phyloP scores from a whole-genome alignment of 208 protist species.

The Leishmania aethiopica region DNA sequence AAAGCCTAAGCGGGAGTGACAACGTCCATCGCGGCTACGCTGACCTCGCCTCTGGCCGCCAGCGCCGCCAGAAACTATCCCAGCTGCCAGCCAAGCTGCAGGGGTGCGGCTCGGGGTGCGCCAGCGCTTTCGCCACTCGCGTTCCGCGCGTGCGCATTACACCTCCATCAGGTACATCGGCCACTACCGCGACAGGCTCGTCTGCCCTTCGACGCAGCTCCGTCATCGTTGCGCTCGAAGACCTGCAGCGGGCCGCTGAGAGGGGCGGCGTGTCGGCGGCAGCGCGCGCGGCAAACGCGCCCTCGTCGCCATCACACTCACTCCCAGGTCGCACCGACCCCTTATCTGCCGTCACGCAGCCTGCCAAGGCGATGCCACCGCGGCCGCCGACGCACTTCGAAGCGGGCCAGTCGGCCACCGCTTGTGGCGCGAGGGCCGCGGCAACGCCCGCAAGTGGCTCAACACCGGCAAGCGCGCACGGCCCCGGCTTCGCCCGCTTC shows the following conservation, averaged over 20 bases:
- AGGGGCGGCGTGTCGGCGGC: neutral
- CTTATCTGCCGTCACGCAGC: neutral
- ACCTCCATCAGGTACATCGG: neutral
- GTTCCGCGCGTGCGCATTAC: neutral
- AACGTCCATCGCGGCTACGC: neutral
- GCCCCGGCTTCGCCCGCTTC: slow-evolving; percentile 29
- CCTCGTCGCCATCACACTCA: neutral
- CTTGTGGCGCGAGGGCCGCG: neutral
- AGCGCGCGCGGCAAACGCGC: neutral
- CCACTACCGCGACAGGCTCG: neutral
- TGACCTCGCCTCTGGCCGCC: neutral
- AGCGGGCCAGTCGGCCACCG: neutral
- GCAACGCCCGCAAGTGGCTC: neutral
- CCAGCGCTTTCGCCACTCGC: neutral
- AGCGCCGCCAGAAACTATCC: neutral
- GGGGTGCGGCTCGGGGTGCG: slow-evolving; percentile 10
- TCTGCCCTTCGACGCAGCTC: slow-evolving; percentile 33
- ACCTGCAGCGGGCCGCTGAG: slow-evolving; percentile 5
- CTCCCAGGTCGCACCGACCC: neutral
- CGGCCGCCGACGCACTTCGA: neutral
- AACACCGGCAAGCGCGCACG: slow-evolving; percentile 24
- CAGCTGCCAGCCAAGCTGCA: slow-evolving; percentile 4
- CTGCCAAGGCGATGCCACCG: neutral
- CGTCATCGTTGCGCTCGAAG: slow-evolving; percentile 26
- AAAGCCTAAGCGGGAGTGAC: neutral